Evolutionary conservation across 1,284 basidiomycete species (phyloP), one percentile per base, ranked within the genome.

Genomic region (Marasmius tenuissimus): DNA sequence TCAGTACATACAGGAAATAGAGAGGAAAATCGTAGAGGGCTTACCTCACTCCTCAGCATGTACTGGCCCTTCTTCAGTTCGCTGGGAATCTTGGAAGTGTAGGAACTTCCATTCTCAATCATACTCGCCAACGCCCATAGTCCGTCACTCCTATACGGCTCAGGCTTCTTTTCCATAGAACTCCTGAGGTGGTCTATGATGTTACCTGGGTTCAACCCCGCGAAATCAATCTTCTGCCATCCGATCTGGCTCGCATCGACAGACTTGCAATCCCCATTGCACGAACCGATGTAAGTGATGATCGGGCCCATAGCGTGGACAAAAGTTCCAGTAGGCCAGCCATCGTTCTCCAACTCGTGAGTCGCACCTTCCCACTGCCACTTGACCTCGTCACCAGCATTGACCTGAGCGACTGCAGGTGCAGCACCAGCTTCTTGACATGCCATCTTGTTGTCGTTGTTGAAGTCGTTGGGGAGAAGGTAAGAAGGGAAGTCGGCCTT

Each of bases 171-270:
- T 45, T 62, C 53, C 63, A 69, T 63, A 20, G 65, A 67, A 61
- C 59, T 63, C 62, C 73, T 70, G 52, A 78, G 67, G 57, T 71
- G 67, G 12, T 68, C 65, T 5, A 74, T 71, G 45, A 77, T 75
- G 67, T 72, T 75, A 57, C 72, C 58, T 59, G 71, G 70, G 58
- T 73, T 70, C 59, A 76, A 72, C 27, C 77, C 76, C 20, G 68
- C 69, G 42, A 72, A 70, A 56, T 74, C 72, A 61, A 78, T 66
- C 67, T 78, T 78, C 66, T 76, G 76, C 78, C 77, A 79, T 52
- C 72, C 70, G 51, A 70, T 72, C 42, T 70, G 67, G 55, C 71
- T 69, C 34, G 73, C 66, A 58, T 75, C 71, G 59, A 76, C 75
- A 3, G 54, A 69, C n/a, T 67, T 65, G 66, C 77, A 78, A 60